Evolutionary conservation across 1,284 basidiomycete genomes (phyloP).

Genomic region (Malassezia brasiliensis): DNA sequence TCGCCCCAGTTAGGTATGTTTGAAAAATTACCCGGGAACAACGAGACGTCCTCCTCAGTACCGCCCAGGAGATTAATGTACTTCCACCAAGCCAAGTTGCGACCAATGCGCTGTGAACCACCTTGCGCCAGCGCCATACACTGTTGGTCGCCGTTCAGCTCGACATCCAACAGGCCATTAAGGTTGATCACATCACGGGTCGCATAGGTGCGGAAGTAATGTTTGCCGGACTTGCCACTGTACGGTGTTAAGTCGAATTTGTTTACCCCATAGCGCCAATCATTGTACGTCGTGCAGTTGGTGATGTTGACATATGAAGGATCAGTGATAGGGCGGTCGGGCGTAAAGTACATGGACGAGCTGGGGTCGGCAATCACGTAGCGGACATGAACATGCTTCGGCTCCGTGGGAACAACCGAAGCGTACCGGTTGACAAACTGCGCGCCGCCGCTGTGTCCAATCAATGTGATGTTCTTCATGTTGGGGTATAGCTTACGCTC

Average conservation of each 20-base stretch:
- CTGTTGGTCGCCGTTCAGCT: constrained; percentile 26
- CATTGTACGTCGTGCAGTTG: constrained; percentile 23
- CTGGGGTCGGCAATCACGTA: constrained; percentile 34
- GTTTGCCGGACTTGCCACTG: background rate
- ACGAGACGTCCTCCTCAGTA: constrained; percentile 1
- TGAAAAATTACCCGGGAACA: constrained; percentile 29
- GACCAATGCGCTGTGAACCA: constrained; percentile 19
- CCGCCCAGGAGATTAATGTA: constrained; percentile 31
- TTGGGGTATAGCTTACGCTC: constrained; percentile 22
- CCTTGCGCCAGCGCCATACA: constrained; percentile 31
- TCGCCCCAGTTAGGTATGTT: constrained; percentile 13
- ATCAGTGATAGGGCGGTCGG: constrained; percentile 24
- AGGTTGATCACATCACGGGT: constrained; percentile 30
- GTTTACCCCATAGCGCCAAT: constrained; percentile 28
- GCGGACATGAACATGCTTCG: constrained; percentile 18
- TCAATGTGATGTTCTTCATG: constrained; percentile 33
- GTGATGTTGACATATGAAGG: constrained; percentile 4
- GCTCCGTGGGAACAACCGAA: constrained; percentile 2
- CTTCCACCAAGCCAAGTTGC: constrained; percentile 34
- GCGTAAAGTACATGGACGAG: constrained; percentile 32
- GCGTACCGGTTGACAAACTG: constrained; percentile 34
- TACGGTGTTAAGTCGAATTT: constrained; percentile 5
- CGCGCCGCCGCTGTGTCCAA: constrained; percentile 36
- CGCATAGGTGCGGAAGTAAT: constrained; percentile 23
- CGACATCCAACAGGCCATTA: constrained; percentile 23